These are phyloP conservation scores for Candida tammaniensis DNA, from an alignment of 805 yeast genomes.

Conservation along the genomic window DNA sequence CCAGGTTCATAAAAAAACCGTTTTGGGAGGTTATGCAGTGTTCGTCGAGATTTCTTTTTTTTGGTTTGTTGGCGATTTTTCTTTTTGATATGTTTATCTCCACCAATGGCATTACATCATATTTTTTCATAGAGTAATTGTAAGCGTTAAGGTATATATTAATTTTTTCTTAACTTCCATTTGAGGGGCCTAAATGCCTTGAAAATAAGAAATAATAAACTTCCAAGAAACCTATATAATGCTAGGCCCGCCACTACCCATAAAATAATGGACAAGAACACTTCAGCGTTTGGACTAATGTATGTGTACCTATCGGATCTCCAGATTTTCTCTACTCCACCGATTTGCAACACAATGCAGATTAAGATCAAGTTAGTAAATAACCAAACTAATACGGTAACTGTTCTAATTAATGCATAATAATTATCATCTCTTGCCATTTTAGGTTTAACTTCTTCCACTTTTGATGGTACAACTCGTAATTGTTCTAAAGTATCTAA, in stretches of 20 bases:
- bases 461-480: constrained; percentile 33
- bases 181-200: constrained; percentile 37
- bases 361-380: constrained; percentile 78
- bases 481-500: constrained; percentile 60
- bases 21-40: no score
- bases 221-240: constrained; percentile 74
- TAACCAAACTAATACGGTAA: constrained; percentile 89
- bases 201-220: constrained; percentile 53
- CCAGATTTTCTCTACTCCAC: constrained; percentile 57
- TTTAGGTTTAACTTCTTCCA: constrained; percentile 17
- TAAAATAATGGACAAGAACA: constrained; percentile 77
- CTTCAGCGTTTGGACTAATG: constrained; percentile 46
- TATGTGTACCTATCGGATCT: constrained; percentile 28
- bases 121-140: no score
- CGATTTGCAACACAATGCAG: constrained; percentile 80
- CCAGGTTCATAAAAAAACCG: no score
- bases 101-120: no score
- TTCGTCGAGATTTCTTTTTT: not conserved
- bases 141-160: no score
- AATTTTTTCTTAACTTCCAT: constrained; percentile 31
- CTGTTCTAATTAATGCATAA: constrained; percentile 85
- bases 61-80: no score
- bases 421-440: constrained; percentile 60
- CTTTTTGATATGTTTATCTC: no score
- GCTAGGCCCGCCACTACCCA: constrained; percentile 96